Base-by-base conservation (phyloP, 305 asterid species). In the Fraxinus greggii region DNA sequence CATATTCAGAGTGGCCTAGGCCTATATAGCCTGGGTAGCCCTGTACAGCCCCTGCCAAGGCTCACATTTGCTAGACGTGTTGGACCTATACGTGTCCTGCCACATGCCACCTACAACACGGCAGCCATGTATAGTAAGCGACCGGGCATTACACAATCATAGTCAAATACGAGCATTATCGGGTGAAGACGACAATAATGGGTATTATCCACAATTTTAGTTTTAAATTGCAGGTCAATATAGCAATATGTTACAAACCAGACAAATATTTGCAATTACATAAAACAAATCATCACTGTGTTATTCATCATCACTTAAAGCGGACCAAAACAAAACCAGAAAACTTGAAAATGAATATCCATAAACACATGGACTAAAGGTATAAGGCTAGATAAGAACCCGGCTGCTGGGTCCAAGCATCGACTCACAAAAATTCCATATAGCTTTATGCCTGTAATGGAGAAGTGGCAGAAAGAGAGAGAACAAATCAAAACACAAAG, bases 361-460 rank as follows among this genome's bases (percentile, higher is more conserved):
- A 85, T 80, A 42, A 87, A 72, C 79, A 82, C 70, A 79, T 15
- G 56, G 48, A 42, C 83, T 42, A 42, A 21, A 63, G 1, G 78
- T 40, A 54, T 61, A 65, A 35, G 42, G 38, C 87, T 79, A 82
- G 88, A 79, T 56, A 79, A 80, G 77, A 86, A 75, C 82, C 75
- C 78, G 75, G 81, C 84, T 28, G 83, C 76, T 10, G 6, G 32
- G 32, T 8, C 31, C 3, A 83, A 78, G 75, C 73, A 80, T 77
- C 61, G 59, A 72, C 88, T 85, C 86, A 15, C 81, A 9, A 28
- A 23, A 84, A 69, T 81, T 80, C 84, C 86, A 78, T 70, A 36
- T 76, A 84, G 81, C 82, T 83, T 77, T 79, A 88, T 35, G 87
- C 88, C 89, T 88, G 88, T 67, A 77, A 86, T 1, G 51, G 21